Evolutionary conservation across 2,329 filamentous ascomycete species (phyloP).

Genomic region (Fusarium sp.): DNA sequence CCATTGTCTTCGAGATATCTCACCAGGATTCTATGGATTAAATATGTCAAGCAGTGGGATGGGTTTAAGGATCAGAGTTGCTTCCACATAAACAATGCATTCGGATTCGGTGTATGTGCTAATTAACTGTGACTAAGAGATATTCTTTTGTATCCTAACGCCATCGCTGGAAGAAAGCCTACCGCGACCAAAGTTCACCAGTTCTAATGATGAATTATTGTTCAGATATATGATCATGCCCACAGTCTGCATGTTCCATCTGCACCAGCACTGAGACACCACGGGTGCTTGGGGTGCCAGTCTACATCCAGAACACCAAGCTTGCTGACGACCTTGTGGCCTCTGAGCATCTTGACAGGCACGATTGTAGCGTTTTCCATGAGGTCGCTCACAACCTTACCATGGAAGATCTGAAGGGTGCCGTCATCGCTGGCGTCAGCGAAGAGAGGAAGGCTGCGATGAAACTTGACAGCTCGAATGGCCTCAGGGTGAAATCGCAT

Average conservation of each 20-base stretch:
- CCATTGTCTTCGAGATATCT: neutral
- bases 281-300: constrained; percentile 95
- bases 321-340: constrained; percentile 86
- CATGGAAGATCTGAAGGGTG: constrained; percentile 94
- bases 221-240: constrained; percentile 55
- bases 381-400: constrained; percentile 91
- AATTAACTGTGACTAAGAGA: neutral
- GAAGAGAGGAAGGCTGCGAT: constrained; percentile 85
- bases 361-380: constrained; percentile 98
- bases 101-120: neutral
- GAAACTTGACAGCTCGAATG: constrained; percentile 88
- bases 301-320: constrained; percentile 93
- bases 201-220: neutral
- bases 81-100: neutral
- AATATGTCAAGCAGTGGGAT: neutral
- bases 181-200: constrained; percentile 9
- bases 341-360: constrained; percentile 91
- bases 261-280: constrained; percentile 93
- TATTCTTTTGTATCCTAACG: constrained; percentile 34
- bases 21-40: neutral
- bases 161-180: constrained; percentile 37
- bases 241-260: constrained; percentile 94
- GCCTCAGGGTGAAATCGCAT: constrained; percentile 94
- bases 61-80: neutral
- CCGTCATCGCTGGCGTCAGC: constrained; percentile 96